Conservation (phyloP, 1,284 basidiomycete genomes). For the Xerocomus minutiporus region DNA sequence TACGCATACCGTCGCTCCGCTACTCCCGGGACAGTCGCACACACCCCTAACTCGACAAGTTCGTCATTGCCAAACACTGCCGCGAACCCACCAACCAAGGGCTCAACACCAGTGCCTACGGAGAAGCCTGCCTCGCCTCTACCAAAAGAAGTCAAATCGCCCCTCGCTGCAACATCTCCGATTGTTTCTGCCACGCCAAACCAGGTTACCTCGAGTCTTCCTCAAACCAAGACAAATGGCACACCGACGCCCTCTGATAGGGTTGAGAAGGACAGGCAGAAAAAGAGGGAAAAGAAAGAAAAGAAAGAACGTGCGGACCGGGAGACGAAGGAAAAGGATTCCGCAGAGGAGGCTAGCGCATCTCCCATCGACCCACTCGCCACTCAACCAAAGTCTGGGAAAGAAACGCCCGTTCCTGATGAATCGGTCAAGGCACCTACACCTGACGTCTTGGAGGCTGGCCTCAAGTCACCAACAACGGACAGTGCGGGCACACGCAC, state of each 20-base stretch:
- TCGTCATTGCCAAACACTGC: constrained; percentile 34
- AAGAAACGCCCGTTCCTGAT: constrained; percentile 38
- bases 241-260: constrained; percentile 39
- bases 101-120: constrained; percentile 35
- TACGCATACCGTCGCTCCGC: constrained; percentile 84
- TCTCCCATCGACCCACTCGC: constrained; percentile 20
- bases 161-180: constrained; percentile 23
- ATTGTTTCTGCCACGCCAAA: constrained; percentile 32
- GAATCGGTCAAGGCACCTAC: constrained; percentile 26
- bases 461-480: constrained; percentile 47
- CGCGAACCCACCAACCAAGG: constrained; percentile 36
- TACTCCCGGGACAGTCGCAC: constrained; percentile 41
- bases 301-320: constrained; percentile 42
- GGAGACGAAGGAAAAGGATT: constrained; percentile 36
- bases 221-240: constrained; percentile 37
- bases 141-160: constrained; percentile 31
- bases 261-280: constrained; percentile 49
- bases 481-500: constrained; percentile 62
- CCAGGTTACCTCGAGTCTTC: constrained; percentile 29
- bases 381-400: constrained; percentile 36
- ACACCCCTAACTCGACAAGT: constrained; percentile 40
- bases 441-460: constrained; percentile 37
- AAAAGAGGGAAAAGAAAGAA: constrained; percentile 57
- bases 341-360: constrained; percentile 30
- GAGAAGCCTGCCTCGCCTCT: constrained; percentile 41